Evolutionary conservation across 2,329 filamentous ascomycete species (phyloP).

Genomic region (Triangularia setosa): DNA sequence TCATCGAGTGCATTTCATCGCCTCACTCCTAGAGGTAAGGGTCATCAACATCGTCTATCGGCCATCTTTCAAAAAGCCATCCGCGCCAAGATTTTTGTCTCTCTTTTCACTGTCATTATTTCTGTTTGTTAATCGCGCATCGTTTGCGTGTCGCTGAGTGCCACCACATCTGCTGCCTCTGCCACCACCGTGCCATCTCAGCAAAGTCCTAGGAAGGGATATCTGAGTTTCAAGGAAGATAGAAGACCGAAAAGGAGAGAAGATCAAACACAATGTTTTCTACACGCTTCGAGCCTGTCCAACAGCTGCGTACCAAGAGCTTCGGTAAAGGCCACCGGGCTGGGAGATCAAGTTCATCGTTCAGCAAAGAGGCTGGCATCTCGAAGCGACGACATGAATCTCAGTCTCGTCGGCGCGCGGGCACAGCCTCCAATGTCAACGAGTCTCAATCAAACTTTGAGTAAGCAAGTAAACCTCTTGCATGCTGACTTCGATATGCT

Average conservation of each 20-base stretch:
- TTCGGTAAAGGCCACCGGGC: slow-evolving; percentile 50
- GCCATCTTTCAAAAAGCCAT: slow-evolving; percentile 8
- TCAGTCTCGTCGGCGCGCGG: slow-evolving; percentile 42
- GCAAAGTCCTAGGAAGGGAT: not conserved
- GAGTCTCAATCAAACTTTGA: slow-evolving; percentile 39
- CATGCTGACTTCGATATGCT: slow-evolving; percentile 1
- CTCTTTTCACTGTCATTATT: slow-evolving; percentile 8
- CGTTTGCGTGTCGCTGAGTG: not conserved
- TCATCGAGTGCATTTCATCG: slow-evolving; percentile 11
- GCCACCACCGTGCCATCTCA: not conserved
- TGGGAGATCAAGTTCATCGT: slow-evolving; percentile 50
- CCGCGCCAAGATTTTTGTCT: slow-evolving; percentile 4
- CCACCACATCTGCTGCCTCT: not conserved
- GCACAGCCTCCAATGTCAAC: slow-evolving; percentile 41
- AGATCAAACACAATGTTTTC: slow-evolving; percentile 43
- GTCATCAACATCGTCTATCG: slow-evolving; percentile 5
- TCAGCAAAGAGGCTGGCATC: slow-evolving; percentile 51
- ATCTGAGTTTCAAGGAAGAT: not conserved
- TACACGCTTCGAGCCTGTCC: slow-evolving; percentile 38
- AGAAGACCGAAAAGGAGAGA: not conserved
- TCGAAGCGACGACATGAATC: slow-evolving; percentile 53
- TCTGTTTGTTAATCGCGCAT: not conserved
- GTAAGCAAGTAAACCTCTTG: slow-evolving; percentile 33
- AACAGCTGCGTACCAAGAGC: slow-evolving; percentile 42
- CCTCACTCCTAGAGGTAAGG: slow-evolving; percentile 18